Conservation (phyloP, 148 eudicot genomes). For the Persicaria maculosa region DNA sequence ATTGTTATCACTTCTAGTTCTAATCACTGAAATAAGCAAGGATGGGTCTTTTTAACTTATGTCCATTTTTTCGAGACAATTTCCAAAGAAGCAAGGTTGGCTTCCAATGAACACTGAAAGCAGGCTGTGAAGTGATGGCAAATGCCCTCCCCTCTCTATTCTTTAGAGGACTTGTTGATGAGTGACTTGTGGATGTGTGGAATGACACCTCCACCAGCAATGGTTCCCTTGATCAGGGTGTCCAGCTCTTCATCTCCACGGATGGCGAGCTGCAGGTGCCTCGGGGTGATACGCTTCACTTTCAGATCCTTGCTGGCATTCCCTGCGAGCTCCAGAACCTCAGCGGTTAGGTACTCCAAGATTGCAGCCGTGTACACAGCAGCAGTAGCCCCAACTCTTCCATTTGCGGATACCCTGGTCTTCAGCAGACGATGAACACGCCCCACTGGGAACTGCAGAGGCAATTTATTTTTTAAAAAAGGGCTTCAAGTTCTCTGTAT, state of each 20-base stretch:
- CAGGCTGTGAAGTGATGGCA: background rate
- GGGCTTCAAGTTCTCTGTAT: too few species aligned
- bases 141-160: conserved; percentile 16
- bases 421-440: conserved; percentile 58
- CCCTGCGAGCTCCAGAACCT: conserved; percentile 59
- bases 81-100: background rate
- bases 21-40: background rate
- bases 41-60: background rate
- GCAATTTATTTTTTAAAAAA: background rate
- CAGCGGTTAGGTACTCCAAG: conserved; percentile 59
- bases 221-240: conserved; percentile 61
- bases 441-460: conserved; percentile 57
- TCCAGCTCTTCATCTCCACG: conserved; percentile 66
- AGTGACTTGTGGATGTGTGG: conserved; percentile 70
- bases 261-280: conserved; percentile 61
- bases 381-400: conserved; percentile 67
- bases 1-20: background rate
- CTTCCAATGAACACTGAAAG: too few species aligned
- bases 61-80: background rate
- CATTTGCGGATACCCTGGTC: conserved; percentile 45
- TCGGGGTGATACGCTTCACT: conserved; percentile 63
- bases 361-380: conserved; percentile 65
- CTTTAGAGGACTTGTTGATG: conserved; percentile 61
- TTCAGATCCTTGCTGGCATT: conserved; percentile 62
- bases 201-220: conserved; percentile 64